A percentile compares a stretch with the other conserved stretches of the same genome.
Evolutionary conservation across 768 basidiomycete species (phyloP).

Genomic region (Serendipita sp.): DNA sequence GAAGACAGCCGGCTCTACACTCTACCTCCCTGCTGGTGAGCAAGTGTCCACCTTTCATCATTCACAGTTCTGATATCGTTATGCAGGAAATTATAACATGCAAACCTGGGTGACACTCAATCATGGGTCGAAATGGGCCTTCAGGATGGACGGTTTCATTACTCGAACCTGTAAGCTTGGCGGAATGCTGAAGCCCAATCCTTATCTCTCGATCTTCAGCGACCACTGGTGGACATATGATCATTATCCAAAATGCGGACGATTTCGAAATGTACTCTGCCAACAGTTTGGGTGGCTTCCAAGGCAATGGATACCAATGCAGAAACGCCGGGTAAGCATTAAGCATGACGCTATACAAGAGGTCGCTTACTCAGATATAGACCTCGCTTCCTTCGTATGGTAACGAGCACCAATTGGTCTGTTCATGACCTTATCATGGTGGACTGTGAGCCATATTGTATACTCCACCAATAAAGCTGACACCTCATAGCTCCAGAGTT

Average conservation of each 20-base stretch:
- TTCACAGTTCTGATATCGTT: not conserved
- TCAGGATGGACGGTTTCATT: slow-evolving; percentile 18
- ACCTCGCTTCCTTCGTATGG: slow-evolving; percentile 18
- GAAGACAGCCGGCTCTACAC: slow-evolving; percentile 13
- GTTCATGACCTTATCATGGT: slow-evolving; percentile 21
- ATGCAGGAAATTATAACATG: slow-evolving; percentile 11
- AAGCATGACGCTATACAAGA: not conserved
- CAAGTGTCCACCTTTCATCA: slow-evolving; percentile 10
- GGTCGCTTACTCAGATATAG: not conserved
- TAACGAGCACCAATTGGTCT: slow-evolving; percentile 18
- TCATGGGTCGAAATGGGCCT: slow-evolving; percentile 12
- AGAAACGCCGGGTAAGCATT: slow-evolving; percentile 17
- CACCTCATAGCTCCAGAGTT: slow-evolving; percentile 16
- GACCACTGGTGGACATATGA: slow-evolving; percentile 19
- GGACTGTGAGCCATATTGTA: slow-evolving; percentile 11
- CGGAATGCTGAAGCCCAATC: not conserved
- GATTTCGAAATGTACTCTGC: slow-evolving; percentile 20
- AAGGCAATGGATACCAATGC: slow-evolving; percentile 18
- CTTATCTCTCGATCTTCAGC: not conserved
- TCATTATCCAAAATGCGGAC: slow-evolving; percentile 17
- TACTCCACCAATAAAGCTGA: not conserved
- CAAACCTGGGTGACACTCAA: slow-evolving; percentile 18
- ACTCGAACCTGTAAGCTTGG: slow-evolving; percentile 15
- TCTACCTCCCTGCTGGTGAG: slow-evolving; percentile 16
- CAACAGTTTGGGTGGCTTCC: slow-evolving; percentile 18